These are phyloP conservation scores for Cercospora brassicicola DNA, from an alignment of 2,329 filamentous ascomycete genomes.

Conservation along the genomic window DNA sequence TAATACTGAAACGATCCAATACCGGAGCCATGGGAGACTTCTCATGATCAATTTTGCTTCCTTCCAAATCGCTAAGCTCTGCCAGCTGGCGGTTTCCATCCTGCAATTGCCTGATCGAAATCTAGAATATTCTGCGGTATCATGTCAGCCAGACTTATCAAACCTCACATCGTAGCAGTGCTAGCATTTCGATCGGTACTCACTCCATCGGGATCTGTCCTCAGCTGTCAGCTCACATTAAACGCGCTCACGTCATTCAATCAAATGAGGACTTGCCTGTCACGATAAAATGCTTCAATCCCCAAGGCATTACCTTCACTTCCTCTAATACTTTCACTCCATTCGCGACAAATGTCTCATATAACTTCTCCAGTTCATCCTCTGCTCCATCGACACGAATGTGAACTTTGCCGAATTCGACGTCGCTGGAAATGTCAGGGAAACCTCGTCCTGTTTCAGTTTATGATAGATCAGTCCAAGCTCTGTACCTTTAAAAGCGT, in stretches of 20 bases:
- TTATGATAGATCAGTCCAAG: no score
- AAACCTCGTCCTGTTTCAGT: constrained; percentile 13
- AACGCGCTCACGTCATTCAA: not conserved
- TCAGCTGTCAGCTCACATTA: not conserved
- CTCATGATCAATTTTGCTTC: not conserved
- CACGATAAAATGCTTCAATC: constrained; percentile 17
- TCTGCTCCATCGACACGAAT: constrained; percentile 16
- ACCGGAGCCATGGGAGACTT: not conserved
- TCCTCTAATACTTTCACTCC: constrained; percentile 14
- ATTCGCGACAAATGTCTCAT: not conserved
- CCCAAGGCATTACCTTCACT: constrained; percentile 15
- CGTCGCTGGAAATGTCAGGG: constrained; percentile 14
- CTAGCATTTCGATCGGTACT: not conserved
- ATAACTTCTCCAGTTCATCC: constrained; percentile 15
- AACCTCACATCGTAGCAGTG: not conserved
- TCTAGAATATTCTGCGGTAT: constrained; percentile 16
- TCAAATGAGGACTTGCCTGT: constrained; percentile 3
- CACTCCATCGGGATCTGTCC: constrained; percentile 9
- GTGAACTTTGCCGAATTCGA: constrained; percentile 19
- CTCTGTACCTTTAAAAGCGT: no score
- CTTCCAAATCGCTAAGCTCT: not conserved
- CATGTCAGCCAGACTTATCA: constrained; percentile 1
- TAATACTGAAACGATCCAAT: not conserved
- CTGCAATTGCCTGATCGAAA: not conserved
- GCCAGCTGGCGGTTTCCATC: not conserved